Percentiles rank a stretch among this genome's conserved stretches.
phyloP scores from a whole-genome alignment of 768 basidiomycete species.

The Lactarius sanguifluus region DNA sequence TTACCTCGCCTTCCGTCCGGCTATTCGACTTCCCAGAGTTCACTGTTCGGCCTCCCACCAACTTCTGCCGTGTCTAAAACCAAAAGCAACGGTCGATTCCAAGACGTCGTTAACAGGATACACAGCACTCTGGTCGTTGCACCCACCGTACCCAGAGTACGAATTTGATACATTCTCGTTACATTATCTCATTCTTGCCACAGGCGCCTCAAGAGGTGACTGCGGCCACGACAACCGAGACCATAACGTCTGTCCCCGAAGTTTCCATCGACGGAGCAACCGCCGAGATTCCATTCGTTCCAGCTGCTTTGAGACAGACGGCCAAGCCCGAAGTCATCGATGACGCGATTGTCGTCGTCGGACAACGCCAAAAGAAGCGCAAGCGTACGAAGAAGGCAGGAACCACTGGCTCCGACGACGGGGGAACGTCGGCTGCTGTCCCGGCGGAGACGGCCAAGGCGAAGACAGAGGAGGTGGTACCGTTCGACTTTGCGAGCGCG shows the following conservation, averaged over 20 bases:
- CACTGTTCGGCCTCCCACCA: constrained; percentile 41
- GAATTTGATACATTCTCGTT: constrained; percentile 5
- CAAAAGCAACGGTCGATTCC: constrained; percentile 39
- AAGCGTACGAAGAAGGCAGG: constrained; percentile 48
- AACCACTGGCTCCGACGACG: constrained; percentile 26
- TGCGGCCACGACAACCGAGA: constrained; percentile 18
- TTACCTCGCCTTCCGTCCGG: background rate
- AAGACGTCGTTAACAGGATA: constrained; percentile 60
- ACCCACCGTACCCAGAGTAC: constrained; percentile 51
- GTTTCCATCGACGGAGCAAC: constrained; percentile 41
- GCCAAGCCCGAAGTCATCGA: constrained; percentile 41
- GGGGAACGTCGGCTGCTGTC: constrained; percentile 21
- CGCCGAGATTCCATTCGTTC: constrained; percentile 78
- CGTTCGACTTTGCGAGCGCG: constrained; percentile 67
- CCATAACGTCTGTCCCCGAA: constrained; percentile 11
- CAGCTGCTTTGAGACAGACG: constrained; percentile 54
- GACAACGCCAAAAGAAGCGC: constrained; percentile 65
- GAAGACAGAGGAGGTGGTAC: constrained; percentile 36
- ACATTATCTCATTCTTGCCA: constrained; percentile 1
- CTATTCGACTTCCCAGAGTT: constrained; percentile 40
- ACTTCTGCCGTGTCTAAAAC: background rate
- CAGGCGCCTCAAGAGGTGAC: constrained; percentile 12
- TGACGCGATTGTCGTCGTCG: constrained; percentile 73
- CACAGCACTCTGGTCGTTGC: constrained; percentile 63
- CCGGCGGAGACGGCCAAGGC: constrained; percentile 27